Evolutionary conservation across 169 alveolate genomes (phyloP).

Genomic region (Plasmodium blacklocki): DNA sequence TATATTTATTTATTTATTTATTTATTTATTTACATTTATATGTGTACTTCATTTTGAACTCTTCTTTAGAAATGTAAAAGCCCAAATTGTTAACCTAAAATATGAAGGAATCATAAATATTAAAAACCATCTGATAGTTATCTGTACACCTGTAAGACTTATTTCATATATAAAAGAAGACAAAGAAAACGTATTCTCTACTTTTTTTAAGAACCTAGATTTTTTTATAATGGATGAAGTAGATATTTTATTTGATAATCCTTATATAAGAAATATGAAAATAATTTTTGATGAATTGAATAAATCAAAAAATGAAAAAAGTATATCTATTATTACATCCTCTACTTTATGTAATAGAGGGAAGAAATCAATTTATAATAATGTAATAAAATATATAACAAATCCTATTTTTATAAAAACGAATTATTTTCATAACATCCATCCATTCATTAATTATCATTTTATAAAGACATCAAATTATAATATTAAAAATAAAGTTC

Average conservation of each 20-base stretch:
- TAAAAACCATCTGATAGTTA: constrained; percentile 15
- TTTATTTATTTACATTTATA: not conserved
- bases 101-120: not conserved
- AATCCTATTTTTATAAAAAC: constrained; percentile 46
- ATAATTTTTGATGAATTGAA: constrained; percentile 26
- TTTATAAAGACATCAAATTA: constrained; percentile 28
- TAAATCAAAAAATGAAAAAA: constrained; percentile 8
- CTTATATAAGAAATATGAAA: constrained; percentile 28
- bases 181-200: not conserved
- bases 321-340: constrained; percentile 41
- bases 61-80: constrained; percentile 33
- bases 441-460: constrained; percentile 64
- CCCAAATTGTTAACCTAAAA: constrained; percentile 13
- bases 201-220: constrained; percentile 26
- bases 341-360: constrained; percentile 64
- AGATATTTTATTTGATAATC: constrained; percentile 56
- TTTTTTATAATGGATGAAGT: constrained; percentile 70
- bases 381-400: constrained; percentile 39
- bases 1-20: not conserved
- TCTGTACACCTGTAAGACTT: constrained; percentile 37
- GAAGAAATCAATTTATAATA: constrained; percentile 30
- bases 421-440: constrained; percentile 36
- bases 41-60: not conserved
- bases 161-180: constrained; percentile 52
- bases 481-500: constrained; percentile 22